Conservation (phyloP, 257 asterid species). For the Gardenia jasminoides region DNA sequence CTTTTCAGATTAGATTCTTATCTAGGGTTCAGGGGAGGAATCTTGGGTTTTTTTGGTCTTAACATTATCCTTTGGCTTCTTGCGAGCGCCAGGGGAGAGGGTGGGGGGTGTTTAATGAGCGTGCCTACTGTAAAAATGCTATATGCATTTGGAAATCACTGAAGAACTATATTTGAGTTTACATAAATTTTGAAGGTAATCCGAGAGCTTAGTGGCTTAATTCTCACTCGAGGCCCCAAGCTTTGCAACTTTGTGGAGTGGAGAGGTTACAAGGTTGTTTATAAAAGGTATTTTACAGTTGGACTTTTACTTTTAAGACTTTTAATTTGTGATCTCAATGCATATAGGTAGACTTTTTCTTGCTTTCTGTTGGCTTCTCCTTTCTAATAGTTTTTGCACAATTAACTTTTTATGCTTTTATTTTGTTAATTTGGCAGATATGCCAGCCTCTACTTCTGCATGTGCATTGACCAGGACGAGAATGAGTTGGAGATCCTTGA, state of each 20-base stretch:
- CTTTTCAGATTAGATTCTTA: too few species aligned
- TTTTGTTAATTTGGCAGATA: constrained; percentile 45
- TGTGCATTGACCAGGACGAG: constrained; percentile 91
- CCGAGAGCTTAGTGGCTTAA: constrained; percentile 90
- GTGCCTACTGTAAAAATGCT: too few species aligned
- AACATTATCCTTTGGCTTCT: too few species aligned
- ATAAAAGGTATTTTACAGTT: constrained; percentile 62
- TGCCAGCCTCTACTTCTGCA: constrained; percentile 97
- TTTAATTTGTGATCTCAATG: neutral
- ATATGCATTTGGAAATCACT: too few species aligned
- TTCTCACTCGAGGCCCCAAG: constrained; percentile 85
- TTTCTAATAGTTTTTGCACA: constrained; percentile 11
- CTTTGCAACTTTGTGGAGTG: constrained; percentile 97
- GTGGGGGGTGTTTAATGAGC: too few species aligned
- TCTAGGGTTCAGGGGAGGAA: too few species aligned
- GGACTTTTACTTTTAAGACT: neutral
- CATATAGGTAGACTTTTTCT: neutral
- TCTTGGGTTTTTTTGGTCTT: too few species aligned
- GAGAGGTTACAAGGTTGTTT: constrained; percentile 96
- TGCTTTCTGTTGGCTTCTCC: neutral
- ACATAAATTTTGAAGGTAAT: constrained; percentile 50
- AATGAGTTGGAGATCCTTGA: constrained; percentile 93
- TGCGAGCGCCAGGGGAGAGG: too few species aligned
- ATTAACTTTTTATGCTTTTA: neutral
- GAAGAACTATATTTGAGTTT: too few species aligned